A percentile compares a stretch with the other conserved stretches of the same genome.
Evolutionary conservation across 441 rosid genomes (phyloP).

Genomic region (Pelargonium hybrid): DNA sequence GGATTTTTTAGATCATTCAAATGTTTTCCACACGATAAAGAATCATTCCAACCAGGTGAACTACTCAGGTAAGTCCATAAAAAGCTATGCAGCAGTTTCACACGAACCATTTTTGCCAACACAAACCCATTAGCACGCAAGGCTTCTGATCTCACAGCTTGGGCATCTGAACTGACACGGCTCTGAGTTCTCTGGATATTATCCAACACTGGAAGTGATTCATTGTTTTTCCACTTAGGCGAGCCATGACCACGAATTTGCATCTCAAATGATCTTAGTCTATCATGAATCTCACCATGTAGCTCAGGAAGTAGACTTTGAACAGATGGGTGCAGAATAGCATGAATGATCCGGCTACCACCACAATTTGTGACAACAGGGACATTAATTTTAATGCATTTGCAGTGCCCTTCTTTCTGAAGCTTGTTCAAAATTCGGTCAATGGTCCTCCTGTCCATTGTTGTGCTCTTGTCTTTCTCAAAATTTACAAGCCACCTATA

Average conservation of each 20-base stretch:
- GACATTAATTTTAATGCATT: constrained; percentile 43
- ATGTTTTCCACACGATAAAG: constrained; percentile 29
- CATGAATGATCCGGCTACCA: constrained; percentile 45
- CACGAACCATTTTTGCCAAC: constrained; percentile 88
- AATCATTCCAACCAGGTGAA: constrained; percentile 45
- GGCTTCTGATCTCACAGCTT: constrained; percentile 50
- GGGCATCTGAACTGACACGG: constrained; percentile 37
- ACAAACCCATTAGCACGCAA: constrained; percentile 95
- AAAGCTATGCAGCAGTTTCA: constrained; percentile 71
- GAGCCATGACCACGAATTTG: constrained; percentile 57
- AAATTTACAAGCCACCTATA: constrained; percentile 71
- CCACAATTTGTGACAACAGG: constrained; percentile 80
- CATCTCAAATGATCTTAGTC: constrained; percentile 69
- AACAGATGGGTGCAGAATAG: constrained; percentile 77
- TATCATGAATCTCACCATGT: constrained; percentile 57
- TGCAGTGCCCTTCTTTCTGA: constrained; percentile 80
- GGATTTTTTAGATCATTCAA: constrained; percentile 24
- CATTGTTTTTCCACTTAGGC: constrained; percentile 38
- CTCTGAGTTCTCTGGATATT: constrained; percentile 58
- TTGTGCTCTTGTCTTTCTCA: constrained; percentile 67
- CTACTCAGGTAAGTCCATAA: constrained; percentile 63
- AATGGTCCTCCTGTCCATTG: constrained; percentile 73
- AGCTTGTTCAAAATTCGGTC: constrained; percentile 66
- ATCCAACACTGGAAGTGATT: constrained; percentile 53
- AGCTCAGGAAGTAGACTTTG: constrained; percentile 48